These are phyloP conservation scores for Cryptomeria japonica DNA, from an alignment of 75 land plant genomes.

Conservation along the genomic window DNA sequence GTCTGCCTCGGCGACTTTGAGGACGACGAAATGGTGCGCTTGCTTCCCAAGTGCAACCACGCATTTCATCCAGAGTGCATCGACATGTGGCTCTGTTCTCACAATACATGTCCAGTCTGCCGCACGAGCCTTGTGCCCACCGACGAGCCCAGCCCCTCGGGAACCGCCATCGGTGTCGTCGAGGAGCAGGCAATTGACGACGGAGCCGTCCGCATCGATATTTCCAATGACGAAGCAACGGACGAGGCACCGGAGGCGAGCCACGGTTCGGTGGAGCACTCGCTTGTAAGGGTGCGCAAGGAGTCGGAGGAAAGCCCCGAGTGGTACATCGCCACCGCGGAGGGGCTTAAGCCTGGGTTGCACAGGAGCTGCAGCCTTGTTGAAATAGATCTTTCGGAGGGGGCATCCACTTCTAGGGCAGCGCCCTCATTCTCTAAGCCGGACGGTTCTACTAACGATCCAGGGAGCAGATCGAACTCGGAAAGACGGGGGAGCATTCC, in stretches of 20 bases:
- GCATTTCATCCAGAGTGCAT: conserved; percentile 39
- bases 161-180: not conserved
- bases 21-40: conserved; percentile 18
- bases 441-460: not conserved
- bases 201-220: not conserved
- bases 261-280: not conserved
- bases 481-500: too few species aligned
- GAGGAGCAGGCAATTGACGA: not conserved
- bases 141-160: not conserved
- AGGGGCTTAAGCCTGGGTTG: not conserved
- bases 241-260: not conserved
- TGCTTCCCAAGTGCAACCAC: conserved; percentile 41
- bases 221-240: not conserved
- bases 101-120: conserved; percentile 44
- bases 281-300: not conserved
- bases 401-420: not conserved
- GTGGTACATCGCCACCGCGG: conserved; percentile 2
- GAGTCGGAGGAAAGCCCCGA: not conserved
- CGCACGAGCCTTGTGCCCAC: conserved; percentile 6
- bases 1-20: conserved; percentile 43
- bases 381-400: not conserved
- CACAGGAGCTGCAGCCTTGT: not conserved
- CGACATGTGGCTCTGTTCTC: conserved; percentile 33
- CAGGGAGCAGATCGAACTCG: not conserved
- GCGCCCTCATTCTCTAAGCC: not conserved